phyloP scores from a whole-genome alignment of 495 filamentous ascomycete species.

The Bombardia bombarda region DNA sequence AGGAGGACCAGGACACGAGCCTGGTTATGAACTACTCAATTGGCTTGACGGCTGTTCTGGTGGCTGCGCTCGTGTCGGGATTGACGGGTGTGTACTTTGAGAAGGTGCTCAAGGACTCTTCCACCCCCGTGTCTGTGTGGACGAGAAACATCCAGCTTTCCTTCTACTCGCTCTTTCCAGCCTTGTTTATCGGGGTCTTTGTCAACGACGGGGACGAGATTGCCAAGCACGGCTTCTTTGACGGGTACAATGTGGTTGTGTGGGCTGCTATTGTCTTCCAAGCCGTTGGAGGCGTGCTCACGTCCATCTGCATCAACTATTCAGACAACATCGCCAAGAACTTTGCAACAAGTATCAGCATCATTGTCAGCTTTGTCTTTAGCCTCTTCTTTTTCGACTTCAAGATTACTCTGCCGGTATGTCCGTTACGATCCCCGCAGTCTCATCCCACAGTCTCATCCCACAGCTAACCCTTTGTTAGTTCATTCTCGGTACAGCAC shows the following conservation, averaged over 20 bases:
- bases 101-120: conserved; percentile 82
- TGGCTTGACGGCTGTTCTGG: conserved; percentile 69
- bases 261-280: conserved; percentile 81
- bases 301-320: conserved; percentile 79
- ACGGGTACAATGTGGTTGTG: conserved; percentile 85
- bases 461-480: conserved; percentile 26
- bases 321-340: conserved; percentile 86
- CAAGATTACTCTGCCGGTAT: conserved; percentile 58
- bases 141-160: conserved; percentile 89
- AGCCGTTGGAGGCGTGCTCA: conserved; percentile 71
- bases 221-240: conserved; percentile 77
- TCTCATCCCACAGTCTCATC: not conserved
- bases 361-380: conserved; percentile 73
- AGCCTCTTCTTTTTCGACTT: conserved; percentile 84
- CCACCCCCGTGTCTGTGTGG: conserved; percentile 67
- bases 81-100: conserved; percentile 89
- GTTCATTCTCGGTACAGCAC: conserved; percentile 71
- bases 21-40: conserved; percentile 66
- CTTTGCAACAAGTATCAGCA: conserved; percentile 84
- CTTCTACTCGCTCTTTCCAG: conserved; percentile 83
- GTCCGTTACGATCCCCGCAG: conserved; percentile 18
- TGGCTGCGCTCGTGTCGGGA: conserved; percentile 70
- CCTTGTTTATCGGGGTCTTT: conserved; percentile 76
- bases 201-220: conserved; percentile 82
- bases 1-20: conserved; percentile 62